Evolutionary conservation across 495 filamentous ascomycete species (phyloP), one percentile per base, ranked within the genome.

Genomic region (Parmelia sp.): DNA sequence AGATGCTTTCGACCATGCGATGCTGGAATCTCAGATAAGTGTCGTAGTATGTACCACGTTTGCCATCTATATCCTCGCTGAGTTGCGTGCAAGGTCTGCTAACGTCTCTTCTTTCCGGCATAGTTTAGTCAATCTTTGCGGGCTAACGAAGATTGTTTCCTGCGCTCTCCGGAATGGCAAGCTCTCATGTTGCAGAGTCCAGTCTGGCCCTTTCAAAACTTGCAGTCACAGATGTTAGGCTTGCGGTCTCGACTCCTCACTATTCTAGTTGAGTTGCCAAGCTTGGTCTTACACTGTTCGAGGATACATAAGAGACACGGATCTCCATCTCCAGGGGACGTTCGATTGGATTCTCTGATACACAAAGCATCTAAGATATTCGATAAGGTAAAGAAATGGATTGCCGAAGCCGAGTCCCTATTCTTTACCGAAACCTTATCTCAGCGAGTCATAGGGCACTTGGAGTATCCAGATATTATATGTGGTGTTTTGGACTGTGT

Each of bases 141-240:
- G 33, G 45, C 33, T 40, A 42, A 35, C 45, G 58, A 60, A 60
- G 40, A 60, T 47, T 60, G 58, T 60, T 60, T 60, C 40, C 45
- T 60, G 40, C n/a, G 40, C 7, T 33, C 12, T 17, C 58, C 58
- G 31, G 58, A 47, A 35, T 60, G 58, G 58, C 58, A 47, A 17
- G 17, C 21, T 47, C 40, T 60, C 7, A 11, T 60, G 8, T 23
- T 23, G 19, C 58, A 60, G 10, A 47, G n/a, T 23, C 45, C 58
- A 35, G 37, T 31, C 27, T 47, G 40, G 58, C 58, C 58, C n/a
- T 60, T 60, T 47, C 40, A 60, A n/a, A 60, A 35, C 58, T 45
- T 47, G 9, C 58, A 60, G 33, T 33, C 40, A 33, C 40, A 1
- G 23, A 15, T 33, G 23, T 35, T 60, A 17, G 33, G 58, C 27